Percentiles rank a stretch among this genome's conserved stretches.
These are phyloP conservation scores for Noccaea caerulescens DNA, from an alignment of 345 rosid species.

Conservation along the genomic window DNA sequence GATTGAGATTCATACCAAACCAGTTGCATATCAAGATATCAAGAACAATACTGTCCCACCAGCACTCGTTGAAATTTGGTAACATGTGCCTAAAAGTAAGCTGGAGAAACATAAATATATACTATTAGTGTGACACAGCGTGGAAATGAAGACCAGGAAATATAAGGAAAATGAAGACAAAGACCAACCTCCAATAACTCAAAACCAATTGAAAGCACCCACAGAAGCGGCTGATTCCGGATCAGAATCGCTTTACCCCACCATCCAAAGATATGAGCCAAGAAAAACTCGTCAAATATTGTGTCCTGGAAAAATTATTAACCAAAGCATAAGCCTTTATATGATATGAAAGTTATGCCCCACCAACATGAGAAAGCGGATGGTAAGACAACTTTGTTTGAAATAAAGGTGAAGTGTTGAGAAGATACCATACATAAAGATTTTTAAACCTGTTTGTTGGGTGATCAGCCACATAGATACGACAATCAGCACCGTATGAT, in stretches of 20 bases:
- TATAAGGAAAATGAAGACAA: conserved; percentile 15
- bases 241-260: conserved; percentile 99
- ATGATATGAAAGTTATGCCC: conserved; percentile 13
- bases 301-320: conserved; percentile 60
- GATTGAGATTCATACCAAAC: conserved; percentile 73
- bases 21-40: conserved; percentile 97
- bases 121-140: background rate
- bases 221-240: conserved; percentile 93
- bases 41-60: conserved; percentile 99
- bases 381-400: conserved; percentile 7
- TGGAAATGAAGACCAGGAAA: conserved; percentile 4
- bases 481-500: conserved; percentile 97
- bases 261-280: conserved; percentile 99
- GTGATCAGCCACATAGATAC: conserved; percentile 81
- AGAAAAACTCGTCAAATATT: conserved; percentile 89
- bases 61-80: conserved; percentile 99
- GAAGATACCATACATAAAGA: conserved; percentile 96
- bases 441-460: conserved; percentile 98
- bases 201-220: conserved; percentile 97
- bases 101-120: conserved; percentile 52
- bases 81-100: conserved; percentile 96
- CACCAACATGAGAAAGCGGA: conserved; percentile 20
- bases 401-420: conserved; percentile 40
- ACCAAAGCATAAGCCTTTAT: conserved; percentile 37
- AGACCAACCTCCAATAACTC: conserved; percentile 93